Evolutionary conservation across 169 alveolate species (phyloP).

Genomic region (Eimeria sp.): DNA sequence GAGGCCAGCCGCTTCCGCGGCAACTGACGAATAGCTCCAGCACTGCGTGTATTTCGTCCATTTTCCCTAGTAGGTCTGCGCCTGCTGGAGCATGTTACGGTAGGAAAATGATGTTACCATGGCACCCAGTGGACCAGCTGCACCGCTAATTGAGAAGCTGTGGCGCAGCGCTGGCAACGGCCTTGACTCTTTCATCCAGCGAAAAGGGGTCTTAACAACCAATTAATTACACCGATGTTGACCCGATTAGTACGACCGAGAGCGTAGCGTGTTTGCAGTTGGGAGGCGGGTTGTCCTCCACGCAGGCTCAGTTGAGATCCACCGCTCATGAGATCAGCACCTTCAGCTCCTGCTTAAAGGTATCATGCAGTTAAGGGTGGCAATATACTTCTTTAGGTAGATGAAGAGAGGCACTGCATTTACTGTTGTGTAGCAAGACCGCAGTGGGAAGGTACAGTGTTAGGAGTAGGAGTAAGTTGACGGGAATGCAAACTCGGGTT

Average conservation of each 20-base stretch:
- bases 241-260: background rate
- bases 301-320: background rate
- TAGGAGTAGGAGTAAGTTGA: background rate
- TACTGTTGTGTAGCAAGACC: background rate
- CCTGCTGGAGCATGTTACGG: conserved; percentile 27
- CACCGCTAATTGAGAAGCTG: background rate
- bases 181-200: background rate
- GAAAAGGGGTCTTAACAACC: background rate
- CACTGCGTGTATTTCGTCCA: conserved; percentile 80
- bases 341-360: background rate
- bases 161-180: background rate
- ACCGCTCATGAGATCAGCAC: background rate
- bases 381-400: background rate
- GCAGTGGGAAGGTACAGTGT: background rate
- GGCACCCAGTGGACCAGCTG: background rate
- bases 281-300: background rate
- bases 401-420: background rate
- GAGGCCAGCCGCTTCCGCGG: conserved; percentile 82
- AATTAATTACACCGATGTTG: background rate
- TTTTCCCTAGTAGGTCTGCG: background rate
- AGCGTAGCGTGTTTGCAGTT: background rate
- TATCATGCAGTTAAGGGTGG: background rate
- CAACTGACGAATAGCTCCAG: conserved; percentile 82
- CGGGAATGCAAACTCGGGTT: background rate
- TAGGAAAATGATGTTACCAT: background rate